Percentiles rank a stretch among this genome's conserved stretches.
Conservation (phyloP, 352 stramenopile species). For the Phytophthora megakarya region DNA sequence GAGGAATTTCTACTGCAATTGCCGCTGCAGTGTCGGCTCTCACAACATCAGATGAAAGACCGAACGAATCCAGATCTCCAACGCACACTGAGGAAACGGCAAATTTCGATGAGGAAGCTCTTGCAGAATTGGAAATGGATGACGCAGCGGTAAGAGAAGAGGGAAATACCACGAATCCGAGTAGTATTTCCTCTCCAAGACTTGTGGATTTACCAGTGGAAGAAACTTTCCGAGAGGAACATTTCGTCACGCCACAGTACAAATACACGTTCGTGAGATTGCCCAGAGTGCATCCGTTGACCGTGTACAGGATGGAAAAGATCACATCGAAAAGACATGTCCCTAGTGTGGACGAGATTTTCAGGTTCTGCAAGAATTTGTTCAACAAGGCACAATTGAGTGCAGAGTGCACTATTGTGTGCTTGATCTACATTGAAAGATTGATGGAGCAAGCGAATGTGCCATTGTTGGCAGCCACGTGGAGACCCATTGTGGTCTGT, state of each 20-base stretch:
- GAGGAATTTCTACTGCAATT: constrained; percentile 24
- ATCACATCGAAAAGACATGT: constrained; percentile 80
- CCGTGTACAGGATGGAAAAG: constrained; percentile 85
- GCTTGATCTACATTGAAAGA: constrained; percentile 99
- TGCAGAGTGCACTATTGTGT: constrained; percentile 99
- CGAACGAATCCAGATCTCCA: constrained; percentile 28
- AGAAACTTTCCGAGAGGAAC: constrained; percentile 86
- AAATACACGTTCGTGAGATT: constrained; percentile 87
- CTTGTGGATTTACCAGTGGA: constrained; percentile 77
- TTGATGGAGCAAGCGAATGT: constrained; percentile 98
- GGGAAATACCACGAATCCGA: constrained; percentile 31
- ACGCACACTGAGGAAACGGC: constrained; percentile 17
- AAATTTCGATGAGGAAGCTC: constrained; percentile 7
- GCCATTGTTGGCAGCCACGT: constrained; percentile 94
- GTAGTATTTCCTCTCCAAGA: constrained; percentile 59
- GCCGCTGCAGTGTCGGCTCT: constrained; percentile 30
- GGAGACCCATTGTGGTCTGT: constrained; percentile 98
- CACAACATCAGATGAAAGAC: constrained; percentile 20
- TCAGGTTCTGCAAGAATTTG: constrained; percentile 92
- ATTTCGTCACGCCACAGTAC: constrained; percentile 90
- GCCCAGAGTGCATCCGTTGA: constrained; percentile 74
- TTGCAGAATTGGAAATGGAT: constrained; percentile 4
- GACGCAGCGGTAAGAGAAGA: constrained; percentile 20
- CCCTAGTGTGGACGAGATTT: constrained; percentile 93
- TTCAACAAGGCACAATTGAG: constrained; percentile 97